Evolutionary conservation across 2,329 filamentous ascomycete species (phyloP).

Genomic region (Monosporascus sp.): DNA sequence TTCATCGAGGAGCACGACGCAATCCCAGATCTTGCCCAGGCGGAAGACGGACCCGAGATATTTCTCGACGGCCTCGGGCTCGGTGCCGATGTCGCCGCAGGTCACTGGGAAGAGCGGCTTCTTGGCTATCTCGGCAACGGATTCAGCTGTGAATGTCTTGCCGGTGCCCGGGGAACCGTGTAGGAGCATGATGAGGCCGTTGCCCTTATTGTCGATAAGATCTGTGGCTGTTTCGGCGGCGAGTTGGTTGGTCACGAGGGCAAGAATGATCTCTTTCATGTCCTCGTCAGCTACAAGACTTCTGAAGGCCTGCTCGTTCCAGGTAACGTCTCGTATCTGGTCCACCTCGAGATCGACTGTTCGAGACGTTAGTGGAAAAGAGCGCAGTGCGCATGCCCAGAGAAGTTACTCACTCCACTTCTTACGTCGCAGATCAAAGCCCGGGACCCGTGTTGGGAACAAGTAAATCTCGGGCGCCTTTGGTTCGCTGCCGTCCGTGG

Average conservation of each 20-base stretch:
- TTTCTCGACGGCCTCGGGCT: constrained; percentile 13
- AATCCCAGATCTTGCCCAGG: constrained; percentile 17
- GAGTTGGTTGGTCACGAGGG: constrained; percentile 13
- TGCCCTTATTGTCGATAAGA: constrained; percentile 10
- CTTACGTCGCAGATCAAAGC: constrained; percentile 8
- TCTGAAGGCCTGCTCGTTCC: constrained; percentile 17
- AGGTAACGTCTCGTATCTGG: constrained; percentile 9
- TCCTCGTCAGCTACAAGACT: constrained; percentile 12
- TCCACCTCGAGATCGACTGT: constrained; percentile 10
- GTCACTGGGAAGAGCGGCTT: constrained; percentile 18
- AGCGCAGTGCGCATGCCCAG: not conserved
- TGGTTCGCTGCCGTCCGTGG: not conserved
- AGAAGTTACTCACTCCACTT: constrained; percentile 9
- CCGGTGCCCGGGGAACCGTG: constrained; percentile 17
- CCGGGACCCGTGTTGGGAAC: constrained; percentile 5
- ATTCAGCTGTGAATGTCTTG: constrained; percentile 17
- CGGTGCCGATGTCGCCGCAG: constrained; percentile 19
- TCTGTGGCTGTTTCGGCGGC: constrained; percentile 5
- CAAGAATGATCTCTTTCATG: constrained; percentile 15
- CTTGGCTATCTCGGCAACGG: constrained; percentile 13
- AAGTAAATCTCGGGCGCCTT: constrained; percentile 5
- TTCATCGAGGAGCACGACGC: constrained; percentile 17
- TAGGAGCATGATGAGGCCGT: constrained; percentile 12
- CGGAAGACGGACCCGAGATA: constrained; percentile 14
- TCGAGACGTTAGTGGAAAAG: not conserved